Percentiles rank a stretch among this genome's conserved stretches.
Conservation (phyloP, 352 stramenopile genomes). For the Phytophthora citricola region DNA sequence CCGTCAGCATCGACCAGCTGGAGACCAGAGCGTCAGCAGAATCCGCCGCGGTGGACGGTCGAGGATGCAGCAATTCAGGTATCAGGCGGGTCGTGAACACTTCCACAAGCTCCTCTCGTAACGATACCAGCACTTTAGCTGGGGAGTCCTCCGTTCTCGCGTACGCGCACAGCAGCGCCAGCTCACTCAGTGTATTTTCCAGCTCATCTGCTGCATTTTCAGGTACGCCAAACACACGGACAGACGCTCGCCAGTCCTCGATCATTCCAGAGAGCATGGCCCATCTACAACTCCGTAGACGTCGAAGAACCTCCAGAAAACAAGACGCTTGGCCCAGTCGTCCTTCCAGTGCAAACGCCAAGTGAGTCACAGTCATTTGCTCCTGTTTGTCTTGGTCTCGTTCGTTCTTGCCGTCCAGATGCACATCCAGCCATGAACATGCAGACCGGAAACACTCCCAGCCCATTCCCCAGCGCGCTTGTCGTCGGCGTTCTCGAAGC, state of each 20-base stretch:
- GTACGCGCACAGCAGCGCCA: constrained; percentile 58
- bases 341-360: constrained; percentile 72
- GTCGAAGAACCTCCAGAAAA: constrained; percentile 42
- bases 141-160: constrained; percentile 30
- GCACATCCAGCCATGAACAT: constrained; percentile 65
- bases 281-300: constrained; percentile 40
- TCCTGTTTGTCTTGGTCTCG: constrained; percentile 15
- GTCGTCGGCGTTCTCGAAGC: constrained; percentile 28
- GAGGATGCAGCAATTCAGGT: constrained; percentile 42
- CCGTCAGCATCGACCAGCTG: constrained; percentile 37
- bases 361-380: constrained; percentile 35
- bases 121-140: constrained; percentile 43
- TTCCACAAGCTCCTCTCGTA: constrained; percentile 59
- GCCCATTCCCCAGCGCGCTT: constrained; percentile 52
- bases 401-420: constrained; percentile 31
- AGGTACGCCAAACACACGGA: constrained; percentile 13
- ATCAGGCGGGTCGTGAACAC: constrained; percentile 54
- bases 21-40: constrained; percentile 24
- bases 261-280: constrained; percentile 40
- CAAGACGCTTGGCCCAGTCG: constrained; percentile 43
- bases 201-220: constrained; percentile 23
- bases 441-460: constrained; percentile 75
- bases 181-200: constrained; percentile 39
- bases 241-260: constrained; percentile 51
- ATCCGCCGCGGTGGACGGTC: constrained; percentile 3